Base-by-base conservation (phyloP, 1,139 yeast genomes). In the Spathaspora jeffriesii region DNA sequence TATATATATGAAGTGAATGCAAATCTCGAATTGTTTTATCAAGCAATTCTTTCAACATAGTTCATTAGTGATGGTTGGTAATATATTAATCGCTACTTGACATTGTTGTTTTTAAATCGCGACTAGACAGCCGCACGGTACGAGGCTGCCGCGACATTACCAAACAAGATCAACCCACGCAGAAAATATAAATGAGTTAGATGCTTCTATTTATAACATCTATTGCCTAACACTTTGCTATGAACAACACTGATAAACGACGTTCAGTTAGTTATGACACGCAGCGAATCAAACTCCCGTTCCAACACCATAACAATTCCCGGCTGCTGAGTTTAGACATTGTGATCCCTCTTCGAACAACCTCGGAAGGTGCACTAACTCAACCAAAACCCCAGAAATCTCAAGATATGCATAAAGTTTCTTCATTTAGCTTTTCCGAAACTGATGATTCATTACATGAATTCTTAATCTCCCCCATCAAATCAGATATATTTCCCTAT, bases 191-290 rank as follows among this genome's bases (percentile, higher is more conserved):
- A n/a, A n/a, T n/a, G n/a, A n/a, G n/a, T n/a, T 14, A 30, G 4
- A 14, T n/a, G 17, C 32, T 13, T 13, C 32, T 13, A 14, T 30
- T 30, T 30, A 8, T n/a, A 25, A 25, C 28, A 25, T 10, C 28
- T 10, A 22, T 25, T 5, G 6, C 13, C 8, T 2, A 20, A 32
- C 8, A 15, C 23, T 5, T 10, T 18, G 8, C 18, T 4, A 34
- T 34, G 38, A 34, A 34, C 14, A 22, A 46, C 20, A 28, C 22
- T 23, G 45, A 44, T 34, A 57, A 63, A 27, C 57, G 70, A 27
- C 55, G 66, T 34, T 64, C 70, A 2, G 67, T 62, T 21, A 65
- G 67, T 50, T 68, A 68, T 52, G 72, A 67, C 37, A 58, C 58
- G 15, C 64, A 60, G 27, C 53, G 73, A 42, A 64, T 65, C 21